phyloP scores from a whole-genome alignment of 148 eudicot species.

The Chenopodium suecicum region DNA sequence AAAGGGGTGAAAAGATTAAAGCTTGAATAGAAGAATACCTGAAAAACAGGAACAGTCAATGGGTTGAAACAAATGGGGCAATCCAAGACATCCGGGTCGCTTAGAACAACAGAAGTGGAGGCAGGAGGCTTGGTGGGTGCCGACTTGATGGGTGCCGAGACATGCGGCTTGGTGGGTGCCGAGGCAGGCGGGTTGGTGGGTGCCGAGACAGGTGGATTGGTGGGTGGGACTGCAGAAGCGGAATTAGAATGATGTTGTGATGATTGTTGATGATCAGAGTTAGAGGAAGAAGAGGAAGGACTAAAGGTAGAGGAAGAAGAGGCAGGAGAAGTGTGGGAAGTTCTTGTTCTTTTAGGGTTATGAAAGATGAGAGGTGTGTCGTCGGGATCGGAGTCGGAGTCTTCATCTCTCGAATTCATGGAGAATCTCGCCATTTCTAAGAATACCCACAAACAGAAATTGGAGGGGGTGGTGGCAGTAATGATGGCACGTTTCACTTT shows the following conservation, averaged over 20 bases:
- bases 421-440: constrained; percentile 54
- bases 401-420: constrained; percentile 34
- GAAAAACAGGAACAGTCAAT: constrained; percentile 64
- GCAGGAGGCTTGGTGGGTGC: constrained; percentile 22
- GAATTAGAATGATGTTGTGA: background rate
- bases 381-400: no score
- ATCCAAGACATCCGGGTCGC: constrained; percentile 86
- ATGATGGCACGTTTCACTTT: background rate
- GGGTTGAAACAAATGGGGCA: constrained; percentile 66
- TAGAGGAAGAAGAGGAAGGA: background rate
- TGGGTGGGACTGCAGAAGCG: constrained; percentile 16
- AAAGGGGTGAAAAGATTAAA: no score
- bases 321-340: background rate
- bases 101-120: constrained; percentile 39
- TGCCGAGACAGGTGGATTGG: constrained; percentile 22
- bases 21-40: constrained; percentile 36
- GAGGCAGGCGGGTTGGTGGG: constrained; percentile 16
- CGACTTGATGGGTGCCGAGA: no score
- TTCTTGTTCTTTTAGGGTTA: constrained; percentile 36
- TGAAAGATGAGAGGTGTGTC: background rate
- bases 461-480: background rate
- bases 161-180: no score
- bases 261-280: background rate
- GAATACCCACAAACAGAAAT: background rate
- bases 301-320: background rate